Base-by-base conservation (phyloP, 495 filamentous ascomycete genomes). In the Neohortaea acidophila region DNA sequence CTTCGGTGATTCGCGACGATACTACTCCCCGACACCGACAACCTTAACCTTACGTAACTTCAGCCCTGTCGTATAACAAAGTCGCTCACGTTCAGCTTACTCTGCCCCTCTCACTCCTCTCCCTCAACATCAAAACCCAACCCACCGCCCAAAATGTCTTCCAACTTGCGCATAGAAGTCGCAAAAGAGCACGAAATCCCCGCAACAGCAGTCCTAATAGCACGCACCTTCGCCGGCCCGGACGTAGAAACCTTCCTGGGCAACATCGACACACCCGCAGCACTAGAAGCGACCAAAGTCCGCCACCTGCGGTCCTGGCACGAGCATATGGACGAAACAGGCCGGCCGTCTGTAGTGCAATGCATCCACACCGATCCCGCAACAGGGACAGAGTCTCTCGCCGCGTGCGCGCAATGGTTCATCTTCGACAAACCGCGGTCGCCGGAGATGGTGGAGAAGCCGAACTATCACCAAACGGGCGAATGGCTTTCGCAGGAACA, bases 371-470 rank as follows among this genome's bases (percentile, higher is more conserved):
- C 26, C 1, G 25, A 43, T 26, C 39, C 39, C 6, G 15, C 20
- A 1, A 38, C 44, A 4, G 33, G 35, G n/a, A 12, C 38, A 15
- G 24, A 43, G 32, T 23, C 24, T 6, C 24, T 48, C 12, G 39
- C 38, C 5, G 44, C 40, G n/a, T 42, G 36, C 33, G 21, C 33
- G 7, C 25, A 48, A 18, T 48, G 44, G 44, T 38, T 33, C 39
- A 34, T 48, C 32, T 48, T 43, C 39, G 33, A 26, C 34, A 21
- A 26, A 3, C 39, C 29, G 2, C 25, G 32, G 5, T 28, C 44
- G 9, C n/a, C 39, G 18, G 44, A 43, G 14, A 12, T 33, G 8
- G 14, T 38, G 15, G 18, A 21, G 7, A 7, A 23, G 23, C 8
- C 21, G 18, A 19, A 38, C 13, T 36, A n/a, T 7, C 39, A 43